A percentile compares a stretch with the other conserved stretches of the same genome.
Conservation (phyloP, 2,329 filamentous ascomycete species). For the Colletotrichum sidae region DNA sequence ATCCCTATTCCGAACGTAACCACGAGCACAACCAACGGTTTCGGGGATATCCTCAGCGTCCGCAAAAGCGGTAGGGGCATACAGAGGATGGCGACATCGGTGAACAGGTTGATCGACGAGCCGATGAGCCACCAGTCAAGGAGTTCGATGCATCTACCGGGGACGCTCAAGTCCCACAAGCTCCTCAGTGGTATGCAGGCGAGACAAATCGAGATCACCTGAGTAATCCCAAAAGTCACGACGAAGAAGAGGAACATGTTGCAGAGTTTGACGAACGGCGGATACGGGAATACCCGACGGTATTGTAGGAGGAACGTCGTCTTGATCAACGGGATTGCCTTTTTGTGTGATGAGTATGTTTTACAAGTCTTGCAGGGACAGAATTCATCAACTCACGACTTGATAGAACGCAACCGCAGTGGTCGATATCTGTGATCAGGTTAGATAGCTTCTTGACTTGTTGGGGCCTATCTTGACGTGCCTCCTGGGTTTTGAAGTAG, state of each 20-base stretch:
- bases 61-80: conserved; percentile 42
- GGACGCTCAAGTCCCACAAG: conserved; percentile 41
- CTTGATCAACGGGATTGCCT: conserved; percentile 42
- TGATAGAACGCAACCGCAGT: conserved; percentile 13
- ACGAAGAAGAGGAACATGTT: conserved; percentile 43
- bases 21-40: conserved; percentile 40
- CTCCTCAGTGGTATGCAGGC: conserved; percentile 43
- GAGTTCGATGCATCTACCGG: conserved; percentile 41
- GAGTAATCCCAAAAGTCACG: conserved; percentile 42
- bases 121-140: conserved; percentile 44
- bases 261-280: conserved; percentile 40
- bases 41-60: conserved; percentile 36
- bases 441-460: background rate
- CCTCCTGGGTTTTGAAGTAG: conserved; percentile 23
- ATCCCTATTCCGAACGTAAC: conserved; percentile 42
- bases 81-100: conserved; percentile 42
- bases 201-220: conserved; percentile 43
- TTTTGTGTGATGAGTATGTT: background rate
- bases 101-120: conserved; percentile 43
- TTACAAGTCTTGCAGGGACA: background rate
- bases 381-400: conserved; percentile 2
- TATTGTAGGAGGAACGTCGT: conserved; percentile 52
- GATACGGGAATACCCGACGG: conserved; percentile 49
- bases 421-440: background rate
- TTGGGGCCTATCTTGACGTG: background rate